Evolutionary conservation across 371 early-diverging fungal genomes (phyloP), one percentile per base, ranked within the genome.

Genomic region (Rhizopus microsporus): DNA sequence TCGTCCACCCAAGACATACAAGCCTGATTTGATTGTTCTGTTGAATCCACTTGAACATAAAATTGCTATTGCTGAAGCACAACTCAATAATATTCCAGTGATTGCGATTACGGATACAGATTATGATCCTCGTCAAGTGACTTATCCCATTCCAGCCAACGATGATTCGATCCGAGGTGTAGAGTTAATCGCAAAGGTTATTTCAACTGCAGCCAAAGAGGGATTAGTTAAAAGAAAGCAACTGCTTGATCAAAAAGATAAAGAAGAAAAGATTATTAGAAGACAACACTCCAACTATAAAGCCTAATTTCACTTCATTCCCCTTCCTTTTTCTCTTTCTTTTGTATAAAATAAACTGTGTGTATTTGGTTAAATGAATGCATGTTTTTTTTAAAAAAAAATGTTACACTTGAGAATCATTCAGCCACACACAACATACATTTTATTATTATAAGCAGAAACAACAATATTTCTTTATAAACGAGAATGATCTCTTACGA

Each of bases 111-210:
- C 91, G 43, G 98, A 98, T 68, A 94, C 96, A 39, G 93, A 98
- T 76, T 89, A 87, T 62, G 92, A 97, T 70, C 97, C 98, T 44
- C 79, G 85, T 13, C 65, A 63, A 13, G 94, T 97, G 37, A 89
- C 94, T 6, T 98, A 96, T 72, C 93, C 96, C n/a, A 93, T 98
- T 40, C 96, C 98, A 2, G 97, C 89, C 43, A 97, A 98, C 72
- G 98, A 98, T 65, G 98, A 98, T 70, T 84, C 91, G 0, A 68
- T 91, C 32, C 74, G 86, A 12, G 89, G 89, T 47, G 85, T 97
- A 13, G 88, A 89, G 54, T 71, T 96, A 32, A 75, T 97, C 7
- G 92, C 95, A n/a, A 88, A 88, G 31, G 85, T 94, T 1, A 66
- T 98, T 32, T 86, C 91, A 7, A 72, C 75, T 42, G 94, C 94